Evolutionary conservation across 1,139 yeast species (phyloP), one percentile per base, ranked within the genome.

Genomic region (Maudiozyma humilis): DNA sequence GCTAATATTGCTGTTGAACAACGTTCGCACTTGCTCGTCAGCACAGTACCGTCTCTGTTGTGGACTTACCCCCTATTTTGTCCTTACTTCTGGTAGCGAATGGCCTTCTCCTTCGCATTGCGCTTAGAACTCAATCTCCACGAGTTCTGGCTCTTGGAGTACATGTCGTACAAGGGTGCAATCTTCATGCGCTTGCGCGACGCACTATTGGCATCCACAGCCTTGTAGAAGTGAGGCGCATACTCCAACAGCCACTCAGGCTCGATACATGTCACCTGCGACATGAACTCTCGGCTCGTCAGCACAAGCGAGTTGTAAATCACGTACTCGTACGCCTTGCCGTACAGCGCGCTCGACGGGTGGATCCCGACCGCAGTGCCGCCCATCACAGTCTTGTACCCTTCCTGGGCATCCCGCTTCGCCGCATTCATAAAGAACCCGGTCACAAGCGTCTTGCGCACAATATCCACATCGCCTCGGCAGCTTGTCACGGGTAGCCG

Each of bases 231-330:
- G 43, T 79, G 78, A 1, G 98, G 96, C 1, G 97, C 97, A 33
- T 78, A 74, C 54, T 84, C 88, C 6, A 82, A 71, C 36, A 91
- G 69, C 96, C 97, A 89, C 51, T 71, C 71, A 0, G 96, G 89
- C 45, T 87, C 93, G 42, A 91, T 80, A 3, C 76, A 71, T 0
- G 94, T 82, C 7, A 81, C 84, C 54, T 87, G 83, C 47, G 87
- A 93, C 96, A 91, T 87, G 62, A 88, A 91, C 67, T 89, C 97
- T 57, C 79, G 79, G 4, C 87, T 74, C 0, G 97, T 91, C 55
- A 86, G 69, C 38, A 89, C 69, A 44, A 91, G 69, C 4, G 93
- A 82, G 58, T 89, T 95, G 58, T 88, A 91, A 2, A 91, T 69
- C 43, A 88, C 93, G 57, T 83, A 84, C 49, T 82, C 88, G 2